Evolutionary conservation across 2,329 filamentous ascomycete species (phyloP), one percentile per base, ranked within the genome.

Genomic region (Pestalotiopsis sp.): DNA sequence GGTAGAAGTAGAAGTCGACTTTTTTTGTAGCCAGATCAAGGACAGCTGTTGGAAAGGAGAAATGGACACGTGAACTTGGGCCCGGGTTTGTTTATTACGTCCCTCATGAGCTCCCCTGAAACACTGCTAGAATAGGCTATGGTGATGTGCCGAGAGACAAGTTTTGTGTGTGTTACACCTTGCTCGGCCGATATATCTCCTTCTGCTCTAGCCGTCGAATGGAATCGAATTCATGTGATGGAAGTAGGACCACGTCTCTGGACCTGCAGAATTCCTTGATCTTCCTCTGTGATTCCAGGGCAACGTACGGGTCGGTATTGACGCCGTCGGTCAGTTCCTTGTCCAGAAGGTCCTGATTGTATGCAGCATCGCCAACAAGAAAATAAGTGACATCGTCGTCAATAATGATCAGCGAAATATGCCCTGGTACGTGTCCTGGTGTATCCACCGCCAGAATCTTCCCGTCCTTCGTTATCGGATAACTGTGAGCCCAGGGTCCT

Each of bases 371-470:
- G 0, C 76, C 74, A 1, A 76, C 70, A 20, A 79, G 71, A 4
- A 78, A 69, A 58, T 77, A 79, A 17, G 69, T 77, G 58, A 69
- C 71, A 1, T 64, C 69, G 20, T 67, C 64, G 55, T 65, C 67
- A 13, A 60, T 55, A 1, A 72, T 67, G 14, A 79, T 67, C 52
- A 80, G 25, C 5, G 74, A 75, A 11, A 79, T 69, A 66, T 80
- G 79, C 0, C 79, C 78, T 1, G 74, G 74, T 4, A 79, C 76
- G 67, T 80, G 78, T 6, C 79, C 79, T 12, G 78, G 76, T 4
- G 79, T 80, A 59, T 77, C 74, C 1, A 80, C 76, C 5, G 74
- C 74, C 0, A 75, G 71, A 20, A 80, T 70, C 11, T 65, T 73
- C 0, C 75, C 77, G 72, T 79, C 74, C 2, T 61, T 61, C 6